A percentile compares a stretch with the other conserved stretches of the same genome.
Conservation (phyloP, 176 grass and related monocot species). For the Raddia guianensis region DNA sequence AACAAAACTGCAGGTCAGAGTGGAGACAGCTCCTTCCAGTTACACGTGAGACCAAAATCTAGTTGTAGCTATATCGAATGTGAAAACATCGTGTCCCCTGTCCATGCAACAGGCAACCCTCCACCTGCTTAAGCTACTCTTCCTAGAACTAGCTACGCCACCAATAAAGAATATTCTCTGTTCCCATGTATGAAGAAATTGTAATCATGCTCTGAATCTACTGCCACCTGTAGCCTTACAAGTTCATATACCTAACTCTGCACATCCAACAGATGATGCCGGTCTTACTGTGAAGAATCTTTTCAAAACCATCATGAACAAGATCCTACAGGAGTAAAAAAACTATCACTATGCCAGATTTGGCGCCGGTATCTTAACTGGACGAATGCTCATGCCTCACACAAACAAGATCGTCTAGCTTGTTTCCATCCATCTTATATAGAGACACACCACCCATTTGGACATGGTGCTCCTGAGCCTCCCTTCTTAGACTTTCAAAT, state of each 20-base stretch:
- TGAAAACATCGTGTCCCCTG: background rate
- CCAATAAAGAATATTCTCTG: slow-evolving; percentile 7
- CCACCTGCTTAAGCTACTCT: background rate
- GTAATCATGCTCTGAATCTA: background rate
- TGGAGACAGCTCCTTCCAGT: background rate
- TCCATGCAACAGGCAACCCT: background rate
- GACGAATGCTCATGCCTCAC: slow-evolving; percentile 69
- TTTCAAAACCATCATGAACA: slow-evolving; percentile 1
- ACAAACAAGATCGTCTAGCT: slow-evolving; percentile 90
- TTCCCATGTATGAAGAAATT: background rate
- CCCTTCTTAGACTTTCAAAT: slow-evolving; percentile 63
- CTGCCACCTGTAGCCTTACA: background rate
- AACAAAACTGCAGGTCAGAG: background rate
- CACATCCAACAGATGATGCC: background rate
- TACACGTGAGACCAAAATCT: background rate
- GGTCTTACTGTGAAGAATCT: background rate
- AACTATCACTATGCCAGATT: background rate
- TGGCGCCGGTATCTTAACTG: slow-evolving; percentile 1
- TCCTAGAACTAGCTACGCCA: background rate
- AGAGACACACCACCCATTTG: slow-evolving; percentile 70
- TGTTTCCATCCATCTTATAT: slow-evolving; percentile 99
- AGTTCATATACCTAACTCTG: background rate
- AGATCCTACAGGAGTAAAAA: slow-evolving; percentile 9
- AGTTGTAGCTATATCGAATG: slow-evolving; percentile 10
- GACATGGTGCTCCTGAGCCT: slow-evolving; percentile 80